phyloP scores from a whole-genome alignment of 192 early-diverging fungal species.

The Gryganskiella cystojenkinii region DNA sequence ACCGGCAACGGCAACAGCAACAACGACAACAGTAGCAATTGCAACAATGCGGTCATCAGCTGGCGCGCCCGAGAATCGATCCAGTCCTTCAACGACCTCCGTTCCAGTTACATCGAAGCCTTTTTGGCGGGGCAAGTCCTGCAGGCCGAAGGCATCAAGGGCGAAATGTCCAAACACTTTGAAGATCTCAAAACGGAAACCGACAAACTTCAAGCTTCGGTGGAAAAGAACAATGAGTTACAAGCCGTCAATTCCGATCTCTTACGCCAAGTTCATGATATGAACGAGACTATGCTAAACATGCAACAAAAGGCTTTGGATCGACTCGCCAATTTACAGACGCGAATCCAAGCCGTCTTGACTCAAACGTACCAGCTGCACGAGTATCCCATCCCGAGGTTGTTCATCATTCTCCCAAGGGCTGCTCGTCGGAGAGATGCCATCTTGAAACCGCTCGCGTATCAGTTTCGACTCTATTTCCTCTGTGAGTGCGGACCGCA shows the following conservation, averaged over 20 bases:
- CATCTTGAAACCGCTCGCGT: background rate
- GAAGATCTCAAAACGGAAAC: background rate
- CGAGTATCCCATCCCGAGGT: conserved; percentile 21
- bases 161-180: background rate
- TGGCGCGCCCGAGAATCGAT: too few species aligned
- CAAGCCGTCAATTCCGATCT: too few species aligned
- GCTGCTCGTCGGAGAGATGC: background rate
- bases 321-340: conserved; percentile 6
- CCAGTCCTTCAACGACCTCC: background rate
- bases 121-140: background rate
- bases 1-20: too few species aligned
- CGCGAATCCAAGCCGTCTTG: background rate
- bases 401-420: conserved; percentile 24
- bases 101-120: background rate
- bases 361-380: conserved; percentile 27
- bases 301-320: background rate
- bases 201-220: background rate
- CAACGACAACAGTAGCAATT: too few species aligned
- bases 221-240: background rate
- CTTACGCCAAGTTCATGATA: background rate
- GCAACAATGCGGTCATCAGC: too few species aligned
- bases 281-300: background rate
- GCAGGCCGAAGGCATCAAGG: background rate
- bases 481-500: conserved; percentile 19
- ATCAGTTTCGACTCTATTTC: conserved; percentile 11